A percentile compares a stretch with the other conserved stretches of the same genome.
Evolutionary conservation across 768 basidiomycete genomes (phyloP).

Genomic region (Termitomyces sp.): DNA sequence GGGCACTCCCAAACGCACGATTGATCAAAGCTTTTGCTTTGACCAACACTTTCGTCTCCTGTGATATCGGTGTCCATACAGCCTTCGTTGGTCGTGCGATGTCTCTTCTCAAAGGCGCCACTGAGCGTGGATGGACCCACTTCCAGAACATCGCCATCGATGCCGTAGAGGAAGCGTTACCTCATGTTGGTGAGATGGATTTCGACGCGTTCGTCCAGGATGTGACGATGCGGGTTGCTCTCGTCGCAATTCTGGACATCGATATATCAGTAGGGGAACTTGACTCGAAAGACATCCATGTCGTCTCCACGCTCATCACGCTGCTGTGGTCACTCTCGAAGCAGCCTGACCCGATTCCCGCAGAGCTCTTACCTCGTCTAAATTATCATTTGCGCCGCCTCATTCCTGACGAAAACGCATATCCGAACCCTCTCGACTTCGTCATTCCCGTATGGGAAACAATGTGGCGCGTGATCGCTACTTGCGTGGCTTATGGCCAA

Average conservation of each 20-base stretch:
- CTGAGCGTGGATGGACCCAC: slow-evolving; percentile 31
- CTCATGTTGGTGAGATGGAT: slow-evolving; percentile 9
- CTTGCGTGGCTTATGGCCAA: slow-evolving; percentile 37
- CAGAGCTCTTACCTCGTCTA: slow-evolving; percentile 31
- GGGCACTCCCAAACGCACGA: slow-evolving; percentile 35
- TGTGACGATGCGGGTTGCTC: slow-evolving; percentile 41
- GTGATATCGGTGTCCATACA: slow-evolving; percentile 32
- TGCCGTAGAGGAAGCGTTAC: slow-evolving; percentile 29
- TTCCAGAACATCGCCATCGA: slow-evolving; percentile 30
- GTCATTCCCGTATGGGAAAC: slow-evolving; percentile 63
- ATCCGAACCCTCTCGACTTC: slow-evolving; percentile 45
- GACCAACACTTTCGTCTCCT: slow-evolving; percentile 54
- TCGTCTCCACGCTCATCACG: slow-evolving; percentile 42
- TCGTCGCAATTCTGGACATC: slow-evolving; percentile 39
- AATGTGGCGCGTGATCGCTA: slow-evolving; percentile 59
- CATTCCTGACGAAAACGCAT: slow-evolving; percentile 32
- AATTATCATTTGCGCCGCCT: slow-evolving; percentile 38
- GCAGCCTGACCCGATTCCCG: slow-evolving; percentile 28
- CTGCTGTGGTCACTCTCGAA: slow-evolving; percentile 48
- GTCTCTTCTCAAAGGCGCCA: slow-evolving; percentile 26
- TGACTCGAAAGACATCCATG: slow-evolving; percentile 29
- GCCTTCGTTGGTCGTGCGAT: slow-evolving; percentile 30
- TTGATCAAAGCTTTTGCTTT: slow-evolving; percentile 33
- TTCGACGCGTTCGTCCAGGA: slow-evolving; percentile 44
- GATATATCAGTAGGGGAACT: slow-evolving; percentile 29